Base-by-base conservation (phyloP, 2,329 filamentous ascomycete species). In the Aureobasidium sp. region DNA sequence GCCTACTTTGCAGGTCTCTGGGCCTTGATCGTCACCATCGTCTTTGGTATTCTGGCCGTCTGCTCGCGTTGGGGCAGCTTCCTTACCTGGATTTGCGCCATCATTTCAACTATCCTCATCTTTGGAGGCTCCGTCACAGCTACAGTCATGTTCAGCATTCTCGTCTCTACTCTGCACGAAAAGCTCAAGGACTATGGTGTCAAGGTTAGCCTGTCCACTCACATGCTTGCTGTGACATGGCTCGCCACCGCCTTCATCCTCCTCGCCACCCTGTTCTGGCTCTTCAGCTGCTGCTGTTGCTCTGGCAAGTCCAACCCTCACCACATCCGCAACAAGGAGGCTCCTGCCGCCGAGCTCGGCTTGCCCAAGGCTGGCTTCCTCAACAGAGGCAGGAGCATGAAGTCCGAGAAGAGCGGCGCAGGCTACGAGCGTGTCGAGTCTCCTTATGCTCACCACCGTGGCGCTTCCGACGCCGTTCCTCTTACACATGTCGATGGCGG, bases 271-370 rank as follows among this genome's bases (percentile, higher is more conserved):
- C 77, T 96, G 72, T 97, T 97, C 87, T 97, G 94, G 93, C 78
- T 92, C 71, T 85, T 95, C 74, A 90, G 87, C 75, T 84, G 89
- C 70, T 97, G 93, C 87, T 97, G 92, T 85, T 96, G 92, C 81
- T 86, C 83, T 68, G 90, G 90, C 51, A 80, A 82, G 68, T 80
- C 77, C 61, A 76, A 78, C 32, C 79, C 78, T 59, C 73, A 77
- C 70, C 77, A 76, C 66, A 67, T 73, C 64, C 72, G 71, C 59
- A 76, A 78, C 65, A 68, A 71, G 48, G 65, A 67, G 37, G 39
- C 56, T 2, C 61, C 63, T n/a, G 53, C 44, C 17, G 17, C 37
- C 64, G 71, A 71, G 46, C 70, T 70, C 57, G 70, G 71, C n/a
- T 69, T 75, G 10, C 17, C 43, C 15, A 71, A 69, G 1, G 7